Percentiles rank a stretch among this genome's conserved stretches.
Conservation (phyloP, 1,284 basidiomycete species). For the Irpex sp. region DNA sequence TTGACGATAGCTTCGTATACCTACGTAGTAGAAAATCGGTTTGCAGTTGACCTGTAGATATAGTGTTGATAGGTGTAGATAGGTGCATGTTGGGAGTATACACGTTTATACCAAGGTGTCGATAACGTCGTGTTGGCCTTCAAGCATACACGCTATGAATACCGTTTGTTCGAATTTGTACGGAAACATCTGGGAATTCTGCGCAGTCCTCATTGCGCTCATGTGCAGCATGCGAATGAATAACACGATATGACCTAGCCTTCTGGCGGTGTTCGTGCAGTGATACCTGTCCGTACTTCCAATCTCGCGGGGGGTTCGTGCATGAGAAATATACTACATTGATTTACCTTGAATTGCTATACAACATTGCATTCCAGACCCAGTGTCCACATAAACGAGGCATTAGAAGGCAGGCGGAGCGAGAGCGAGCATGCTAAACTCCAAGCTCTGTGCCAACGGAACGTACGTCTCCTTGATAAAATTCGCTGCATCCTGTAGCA, state of each 20-base stretch:
- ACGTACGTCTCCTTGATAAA: conserved; percentile 66
- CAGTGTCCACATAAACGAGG: neutral
- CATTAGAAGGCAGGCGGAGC: conserved; percentile 12
- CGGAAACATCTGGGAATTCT: no score
- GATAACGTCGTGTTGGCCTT: no score
- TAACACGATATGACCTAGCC: no score
- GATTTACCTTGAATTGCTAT: neutral
- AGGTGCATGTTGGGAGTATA: neutral
- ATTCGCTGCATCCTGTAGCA: conserved; percentile 67
- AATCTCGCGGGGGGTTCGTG: neutral
- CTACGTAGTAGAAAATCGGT: neutral
- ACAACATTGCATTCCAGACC: neutral
- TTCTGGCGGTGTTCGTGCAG: no score
- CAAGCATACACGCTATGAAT: no score
- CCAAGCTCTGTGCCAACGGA: conserved; percentile 43
- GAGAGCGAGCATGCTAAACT: conserved; percentile 44
- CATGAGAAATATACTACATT: neutral
- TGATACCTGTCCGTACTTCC: no score
- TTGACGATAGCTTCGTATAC: neutral
- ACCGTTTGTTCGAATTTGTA: no score
- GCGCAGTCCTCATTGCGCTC: no score
- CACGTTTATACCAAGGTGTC: neutral
- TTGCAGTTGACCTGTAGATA: neutral
- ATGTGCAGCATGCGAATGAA: no score
- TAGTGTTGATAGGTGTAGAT: neutral